Conservation (phyloP, 257 asterid genomes). For the Gentiana straminea region DNA sequence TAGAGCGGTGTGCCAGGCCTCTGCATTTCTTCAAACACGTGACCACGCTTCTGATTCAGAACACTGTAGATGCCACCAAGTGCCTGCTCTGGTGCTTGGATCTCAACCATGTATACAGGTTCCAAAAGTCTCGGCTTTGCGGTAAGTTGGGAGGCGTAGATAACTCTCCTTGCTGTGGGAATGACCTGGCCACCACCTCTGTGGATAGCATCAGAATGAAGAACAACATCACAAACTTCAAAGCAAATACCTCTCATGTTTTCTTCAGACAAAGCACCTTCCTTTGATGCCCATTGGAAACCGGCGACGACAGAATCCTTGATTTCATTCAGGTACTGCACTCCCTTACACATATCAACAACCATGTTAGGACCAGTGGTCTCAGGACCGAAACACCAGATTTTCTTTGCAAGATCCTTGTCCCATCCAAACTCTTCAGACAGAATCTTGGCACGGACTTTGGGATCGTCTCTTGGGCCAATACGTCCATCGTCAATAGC, state of each 20-base stretch:
- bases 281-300: slow-evolving; percentile 44
- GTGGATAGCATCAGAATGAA: slow-evolving; percentile 39
- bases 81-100: slow-evolving; percentile 35
- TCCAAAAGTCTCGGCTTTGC: slow-evolving; percentile 41
- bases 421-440: slow-evolving; percentile 40
- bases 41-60: slow-evolving; percentile 41
- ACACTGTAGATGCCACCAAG: slow-evolving; percentile 37
- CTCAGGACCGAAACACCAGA: slow-evolving; percentile 44
- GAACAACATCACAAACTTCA: slow-evolving; percentile 40
- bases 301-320: slow-evolving; percentile 45
- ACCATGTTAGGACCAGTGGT: slow-evolving; percentile 43
- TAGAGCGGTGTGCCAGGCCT: slow-evolving; percentile 36
- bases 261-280: slow-evolving; percentile 35
- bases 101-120: slow-evolving; percentile 33
- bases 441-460: slow-evolving; percentile 26
- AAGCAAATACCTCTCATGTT: slow-evolving; percentile 41
- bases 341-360: slow-evolving; percentile 43
- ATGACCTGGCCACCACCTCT: slow-evolving; percentile 42
- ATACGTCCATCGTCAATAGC: slow-evolving; percentile 40
- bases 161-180: slow-evolving; percentile 39
- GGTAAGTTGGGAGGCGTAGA: slow-evolving; percentile 34
- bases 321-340: slow-evolving; percentile 35
- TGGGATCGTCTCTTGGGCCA: slow-evolving; percentile 37
- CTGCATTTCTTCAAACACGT: slow-evolving; percentile 40
- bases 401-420: slow-evolving; percentile 42